Evolutionary conservation across 805 yeast species (phyloP), one percentile per base, ranked within the genome.

Genomic region (Wickerhamomyces queroliae): DNA sequence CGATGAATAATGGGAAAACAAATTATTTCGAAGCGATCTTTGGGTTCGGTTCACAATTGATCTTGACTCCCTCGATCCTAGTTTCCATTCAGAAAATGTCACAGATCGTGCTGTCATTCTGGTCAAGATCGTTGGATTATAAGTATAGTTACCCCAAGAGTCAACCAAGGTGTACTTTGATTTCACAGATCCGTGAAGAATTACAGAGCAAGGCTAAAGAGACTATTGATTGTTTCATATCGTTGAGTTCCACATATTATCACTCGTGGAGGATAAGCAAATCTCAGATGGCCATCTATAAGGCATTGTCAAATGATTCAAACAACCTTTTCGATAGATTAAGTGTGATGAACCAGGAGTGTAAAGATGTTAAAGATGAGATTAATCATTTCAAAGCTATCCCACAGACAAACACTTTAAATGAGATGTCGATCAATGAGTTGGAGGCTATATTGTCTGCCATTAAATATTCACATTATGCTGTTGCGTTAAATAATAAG

Each of bases 261-360:
- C 77, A 76, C 52, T 78, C 84, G 1, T 80, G 87, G 87, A 68
- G 80, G 55, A 61, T 76, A 29, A 62, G 70, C 18, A 78, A 76
- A 44, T 73, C 76, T 1, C 75, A 73, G 37, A 56, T 56, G 6
- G 68, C 63, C 33, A 49, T 78, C 17, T 46, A 69, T 11, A 61
- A 58, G 19, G 38, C 70, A 5, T 41, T 75, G 10, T 55, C 44
- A 0, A 55, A 61, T 16, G 47, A 58, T 18, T 61, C 57, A 2
- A 48, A 58, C 22, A 55, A 46, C 40, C 38, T 60, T 10, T 56
- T 52, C 47, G 61, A 58, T 33, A 50, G 37, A 29, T 34, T 40
- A 8, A 49, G 57, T 13, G 33, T 25, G 3, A 35, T 55, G 30
- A 56, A 51, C 32, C 39, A 43, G 29, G 49, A 45, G 16, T 48